Conservation (phyloP, 768 basidiomycete species). For the Gloeostereum incarnatum region DNA sequence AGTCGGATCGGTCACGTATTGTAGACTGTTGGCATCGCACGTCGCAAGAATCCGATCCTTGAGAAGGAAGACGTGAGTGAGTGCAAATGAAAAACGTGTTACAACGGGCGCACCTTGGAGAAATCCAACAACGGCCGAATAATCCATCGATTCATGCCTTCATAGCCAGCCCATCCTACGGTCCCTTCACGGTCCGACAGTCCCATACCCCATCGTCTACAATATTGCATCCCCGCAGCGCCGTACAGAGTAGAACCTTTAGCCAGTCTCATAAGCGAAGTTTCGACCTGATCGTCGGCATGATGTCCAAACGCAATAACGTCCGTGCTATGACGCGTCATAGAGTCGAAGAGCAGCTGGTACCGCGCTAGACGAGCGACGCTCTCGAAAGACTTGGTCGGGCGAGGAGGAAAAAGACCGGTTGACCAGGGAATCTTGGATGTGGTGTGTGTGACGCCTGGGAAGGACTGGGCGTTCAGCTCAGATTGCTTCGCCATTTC, state of each 20-base stretch:
- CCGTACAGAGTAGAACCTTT: constrained; percentile 48
- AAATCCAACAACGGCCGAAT: constrained; percentile 62
- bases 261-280: constrained; percentile 60
- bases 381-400: constrained; percentile 37
- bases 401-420: constrained; percentile 34
- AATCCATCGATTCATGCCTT: constrained; percentile 62
- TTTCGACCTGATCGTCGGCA: constrained; percentile 79
- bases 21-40: constrained; percentile 50
- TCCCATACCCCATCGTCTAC: constrained; percentile 79
- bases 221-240: constrained; percentile 56
- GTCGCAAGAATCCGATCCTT: constrained; percentile 79
- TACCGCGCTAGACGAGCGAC: constrained; percentile 54
- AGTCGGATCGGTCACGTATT: constrained; percentile 58
- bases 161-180: constrained; percentile 33
- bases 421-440: constrained; percentile 49
- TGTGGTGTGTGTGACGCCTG: constrained; percentile 39
- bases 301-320: constrained; percentile 68
- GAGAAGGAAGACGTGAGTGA: constrained; percentile 3
- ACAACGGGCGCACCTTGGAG: constrained; percentile 42
- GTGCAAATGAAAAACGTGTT: background rate
- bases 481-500: constrained; percentile 45
- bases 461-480: constrained; percentile 24
- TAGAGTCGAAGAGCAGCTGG: constrained; percentile 33
- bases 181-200: constrained; percentile 15
- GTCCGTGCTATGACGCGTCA: constrained; percentile 26